phyloP scores from a whole-genome alignment of 345 rosid species.

The Eucalyptus victrix region DNA sequence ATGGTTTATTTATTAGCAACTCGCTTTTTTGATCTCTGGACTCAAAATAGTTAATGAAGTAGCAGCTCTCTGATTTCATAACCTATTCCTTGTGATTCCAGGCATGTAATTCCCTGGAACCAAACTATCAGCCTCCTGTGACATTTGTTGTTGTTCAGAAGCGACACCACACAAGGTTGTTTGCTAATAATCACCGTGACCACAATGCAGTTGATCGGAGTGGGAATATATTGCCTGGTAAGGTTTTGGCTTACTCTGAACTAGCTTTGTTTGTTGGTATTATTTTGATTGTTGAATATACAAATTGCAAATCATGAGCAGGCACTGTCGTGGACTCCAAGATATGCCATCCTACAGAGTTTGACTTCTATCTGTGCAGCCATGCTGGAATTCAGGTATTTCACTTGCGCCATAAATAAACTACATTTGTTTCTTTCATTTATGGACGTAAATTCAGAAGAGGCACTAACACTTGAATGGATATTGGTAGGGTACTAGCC shows the following conservation, averaged over 20 bases:
- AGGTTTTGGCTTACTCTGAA: not conserved
- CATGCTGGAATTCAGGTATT: conserved; percentile 95
- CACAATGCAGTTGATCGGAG: conserved; percentile 72
- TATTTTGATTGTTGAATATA: not conserved
- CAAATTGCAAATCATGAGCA: not conserved
- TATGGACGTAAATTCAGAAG: not conserved
- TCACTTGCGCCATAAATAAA: not conserved
- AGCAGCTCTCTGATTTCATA: not conserved
- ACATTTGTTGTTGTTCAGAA: conserved; percentile 99
- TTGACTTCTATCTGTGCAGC: conserved; percentile 94
- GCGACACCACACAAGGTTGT: conserved; percentile 97
- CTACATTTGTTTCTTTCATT: not conserved
- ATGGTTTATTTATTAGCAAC: not conserved
- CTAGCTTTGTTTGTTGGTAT: not conserved
- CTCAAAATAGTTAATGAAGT: no score
- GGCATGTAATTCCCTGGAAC: conserved; percentile 97
- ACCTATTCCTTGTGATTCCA: conserved; percentile 1
- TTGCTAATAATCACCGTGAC: conserved; percentile 73
- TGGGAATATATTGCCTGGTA: conserved; percentile 94
- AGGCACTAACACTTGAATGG: not conserved
- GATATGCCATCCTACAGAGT: conserved; percentile 96
- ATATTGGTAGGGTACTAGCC: conserved; percentile 67
- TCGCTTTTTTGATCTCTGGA: not conserved
- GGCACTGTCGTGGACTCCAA: conserved; percentile 98
- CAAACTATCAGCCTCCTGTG: conserved; percentile 98